Evolutionary conservation across 2,329 filamentous ascomycete genomes (phyloP).

Genomic region (Trichoderma asperellum): DNA sequence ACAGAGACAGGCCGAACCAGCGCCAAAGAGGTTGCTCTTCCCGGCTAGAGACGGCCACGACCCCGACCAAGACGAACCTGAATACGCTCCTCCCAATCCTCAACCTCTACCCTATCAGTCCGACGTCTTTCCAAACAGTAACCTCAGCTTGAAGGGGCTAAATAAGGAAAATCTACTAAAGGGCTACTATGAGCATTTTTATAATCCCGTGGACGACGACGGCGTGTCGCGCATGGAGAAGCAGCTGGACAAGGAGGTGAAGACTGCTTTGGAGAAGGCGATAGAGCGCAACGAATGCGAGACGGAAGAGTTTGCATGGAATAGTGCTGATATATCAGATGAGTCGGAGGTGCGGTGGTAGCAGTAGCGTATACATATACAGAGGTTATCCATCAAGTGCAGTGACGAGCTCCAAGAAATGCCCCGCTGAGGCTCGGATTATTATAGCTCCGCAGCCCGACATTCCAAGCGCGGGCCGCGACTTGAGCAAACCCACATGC

Average conservation of each 20-base stretch:
- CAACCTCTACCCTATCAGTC: constrained; percentile 69
- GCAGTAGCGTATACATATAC: constrained; percentile 35
- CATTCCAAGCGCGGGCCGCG: background rate
- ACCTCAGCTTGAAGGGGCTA: constrained; percentile 60
- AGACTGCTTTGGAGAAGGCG: constrained; percentile 57
- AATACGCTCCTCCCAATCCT: constrained; percentile 82
- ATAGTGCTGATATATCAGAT: constrained; percentile 59
- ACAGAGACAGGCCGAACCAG: constrained; percentile 55
- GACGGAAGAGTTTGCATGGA: constrained; percentile 65
- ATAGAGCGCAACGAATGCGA: constrained; percentile 71
- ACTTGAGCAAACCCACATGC: constrained; percentile 23
- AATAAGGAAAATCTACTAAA: constrained; percentile 63
- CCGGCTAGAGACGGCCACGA: constrained; percentile 57
- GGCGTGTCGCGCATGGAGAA: constrained; percentile 66
- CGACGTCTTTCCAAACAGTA: constrained; percentile 65
- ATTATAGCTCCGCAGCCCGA: constrained; percentile 16
- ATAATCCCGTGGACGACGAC: constrained; percentile 67
- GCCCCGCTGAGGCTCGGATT: background rate
- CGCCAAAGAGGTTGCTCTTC: constrained; percentile 64
- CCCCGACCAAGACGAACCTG: constrained; percentile 70
- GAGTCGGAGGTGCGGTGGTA: constrained; percentile 42
- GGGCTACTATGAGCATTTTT: constrained; percentile 64
- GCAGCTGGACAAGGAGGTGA: constrained; percentile 59
- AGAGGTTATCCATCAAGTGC: background rate
- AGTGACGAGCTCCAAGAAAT: constrained; percentile 21